Base-by-base conservation (phyloP, 2,329 filamentous ascomycete species). In the Trichothecium roseum region DNA sequence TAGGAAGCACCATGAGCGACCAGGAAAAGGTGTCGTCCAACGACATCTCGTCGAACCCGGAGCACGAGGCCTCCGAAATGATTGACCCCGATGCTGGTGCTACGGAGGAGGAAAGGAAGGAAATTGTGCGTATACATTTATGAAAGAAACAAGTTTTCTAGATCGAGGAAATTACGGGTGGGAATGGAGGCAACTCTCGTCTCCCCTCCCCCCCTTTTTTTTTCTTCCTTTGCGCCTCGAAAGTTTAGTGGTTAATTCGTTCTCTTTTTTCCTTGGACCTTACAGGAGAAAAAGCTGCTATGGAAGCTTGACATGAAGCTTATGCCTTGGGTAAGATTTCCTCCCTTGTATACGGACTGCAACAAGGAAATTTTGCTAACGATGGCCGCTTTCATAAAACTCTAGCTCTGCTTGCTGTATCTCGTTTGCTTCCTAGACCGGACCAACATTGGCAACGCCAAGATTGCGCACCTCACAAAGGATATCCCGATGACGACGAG, bases 361-460 rank as follows among this genome's bases (percentile, higher is more conserved):
- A n/a, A n/a, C n/a, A n/a, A n/a, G n/a, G n/a, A n/a, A n/a, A n/a
- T n/a, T n/a, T n/a, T n/a, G n/a, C n/a, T 34, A 20, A 30, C 15
- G 32, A 10, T 8, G 14, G 28, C 15, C 7, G 5, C 32, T 37
- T 35, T 37, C n/a, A n/a, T 28, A 15, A 14, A n/a, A 6, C 28
- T 20, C 3, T 31, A 68, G 69, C 71, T 85, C 10, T 80, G 75
- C 39, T 63, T 85, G 32, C 66, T 87, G 24, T 87, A 87, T 48
- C 66, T 88, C 2, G 68, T 85, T 35, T 81, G 78, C 40, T 49
- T 43, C 29, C 41, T 49, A 18, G 46, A 47, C 33, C 42, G 46
- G 12, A 37, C 41, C 24, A 45, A 45, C 34, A 42, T 45, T 33
- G 48, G 48, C 20, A 43, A 45, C 20, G 45, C 45, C 4, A 37